Percentiles rank a stretch among this genome's conserved stretches.
Evolutionary conservation across 2,329 filamentous ascomycete genomes (phyloP).

Genomic region (Didymella arachidicola): DNA sequence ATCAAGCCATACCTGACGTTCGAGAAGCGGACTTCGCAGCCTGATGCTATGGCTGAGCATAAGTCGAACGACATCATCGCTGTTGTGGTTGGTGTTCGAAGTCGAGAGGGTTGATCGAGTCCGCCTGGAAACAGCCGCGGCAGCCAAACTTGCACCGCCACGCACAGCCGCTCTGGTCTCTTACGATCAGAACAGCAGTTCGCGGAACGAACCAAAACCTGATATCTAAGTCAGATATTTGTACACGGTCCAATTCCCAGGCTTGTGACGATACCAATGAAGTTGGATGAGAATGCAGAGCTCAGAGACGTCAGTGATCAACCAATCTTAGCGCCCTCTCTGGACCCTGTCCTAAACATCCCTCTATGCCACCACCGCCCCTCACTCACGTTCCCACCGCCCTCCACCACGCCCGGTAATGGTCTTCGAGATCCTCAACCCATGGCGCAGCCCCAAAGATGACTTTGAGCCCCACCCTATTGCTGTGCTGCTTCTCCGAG

Average conservation of each 20-base stretch:
- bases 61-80: background rate
- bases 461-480: constrained; percentile 58
- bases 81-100: background rate
- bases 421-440: constrained; percentile 40
- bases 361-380: constrained; percentile 6
- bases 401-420: constrained; percentile 27
- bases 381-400: constrained; percentile 13
- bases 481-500: constrained; percentile 69
- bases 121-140: constrained; percentile 12
- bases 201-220: background rate
- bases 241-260: background rate
- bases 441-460: constrained; percentile 36
- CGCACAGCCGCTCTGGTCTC: background rate
- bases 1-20: background rate
- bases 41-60: background rate
- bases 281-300: background rate
- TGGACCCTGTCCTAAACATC: constrained; percentile 1
- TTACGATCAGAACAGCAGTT: background rate
- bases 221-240: background rate
- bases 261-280: background rate
- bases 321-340: background rate
- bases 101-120: background rate
- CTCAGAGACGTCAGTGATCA: background rate
- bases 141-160: constrained; percentile 2
- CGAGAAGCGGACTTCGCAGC: background rate